Base-by-base conservation (phyloP, 2,329 filamentous ascomycete species). In the Monosporascus sp. region DNA sequence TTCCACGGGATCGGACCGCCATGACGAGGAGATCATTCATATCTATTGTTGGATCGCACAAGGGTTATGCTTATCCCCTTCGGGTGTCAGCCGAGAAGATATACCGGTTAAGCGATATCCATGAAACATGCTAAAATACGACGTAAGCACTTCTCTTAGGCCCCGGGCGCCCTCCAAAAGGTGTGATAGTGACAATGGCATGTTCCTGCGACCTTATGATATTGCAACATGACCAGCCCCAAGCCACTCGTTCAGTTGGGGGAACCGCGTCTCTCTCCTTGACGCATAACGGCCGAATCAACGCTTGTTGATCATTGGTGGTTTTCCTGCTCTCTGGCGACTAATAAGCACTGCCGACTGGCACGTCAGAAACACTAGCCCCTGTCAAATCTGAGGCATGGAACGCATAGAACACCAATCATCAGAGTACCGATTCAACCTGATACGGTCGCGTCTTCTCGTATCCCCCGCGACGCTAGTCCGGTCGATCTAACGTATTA, bases 341-440 rank as follows among this genome's bases (percentile, higher is more conserved):
- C 31, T 35, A 35, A 14, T 35, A 5, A 14, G 31, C 11, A 22
- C 15, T 3, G 43, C 25, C 27, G 47, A 24, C 17, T 38, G 31
- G 47, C 6, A 48, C n/a, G 22, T 3, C 22, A 46, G 43, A 35
- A 49, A 20, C 24, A 18, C 7, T 39, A 20, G 27, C 37, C 48
- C 48, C 11, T 49, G 48, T 15, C 37, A 31, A 17, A 17, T 48
- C 51, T 52, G 51, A 49, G 27, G 47, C 51, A 49, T 45, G 38
- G 46, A 49, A 27, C 47, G 31, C 43, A 50, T 52, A 47, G 49
- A 52, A 52, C 49, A 37, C 49, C 53, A 49, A 49, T 50, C 53
- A 38, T 4, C 22, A 37, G 15, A 17, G 25, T 11, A 15, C 31
- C 38, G 46, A 41, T 55, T 35, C 50, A 43, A 47, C 47, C 37